These are phyloP conservation scores for Yamadazyma kanchanaburiensis DNA, from an alignment of 1,139 yeast species.

Conservation along the genomic window DNA sequence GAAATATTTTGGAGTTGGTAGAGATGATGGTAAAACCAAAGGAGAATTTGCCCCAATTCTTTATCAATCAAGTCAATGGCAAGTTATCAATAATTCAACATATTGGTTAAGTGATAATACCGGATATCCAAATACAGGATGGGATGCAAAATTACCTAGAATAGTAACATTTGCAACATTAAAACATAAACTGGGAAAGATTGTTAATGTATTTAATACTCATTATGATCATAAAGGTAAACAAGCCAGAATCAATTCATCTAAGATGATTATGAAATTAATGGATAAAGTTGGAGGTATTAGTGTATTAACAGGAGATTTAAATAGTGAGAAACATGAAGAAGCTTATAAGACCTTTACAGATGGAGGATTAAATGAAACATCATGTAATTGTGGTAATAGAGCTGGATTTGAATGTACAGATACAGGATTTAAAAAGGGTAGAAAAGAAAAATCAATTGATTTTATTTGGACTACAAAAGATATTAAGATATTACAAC, in stretches of 20 bases:
- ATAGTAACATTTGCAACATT: conserved; percentile 39
- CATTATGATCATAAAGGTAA: conserved; percentile 45
- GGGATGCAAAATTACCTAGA: conserved; percentile 43
- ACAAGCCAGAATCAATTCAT: conserved; percentile 30
- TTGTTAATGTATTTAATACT: conserved; percentile 36
- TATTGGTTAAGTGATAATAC: conserved; percentile 45
- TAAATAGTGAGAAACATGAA: conserved; percentile 13
- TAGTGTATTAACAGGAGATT: conserved; percentile 27
- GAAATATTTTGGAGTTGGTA: conserved; percentile 46
- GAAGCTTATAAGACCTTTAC: conserved; percentile 20
- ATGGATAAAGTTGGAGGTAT: conserved; percentile 25
- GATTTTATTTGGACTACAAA: conserved; percentile 30
- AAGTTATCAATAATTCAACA: conserved; percentile 30
- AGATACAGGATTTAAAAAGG: conserved; percentile 34
- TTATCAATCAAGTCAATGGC: conserved; percentile 29
- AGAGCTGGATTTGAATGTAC: conserved; percentile 27
- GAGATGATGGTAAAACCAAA: conserved; percentile 41
- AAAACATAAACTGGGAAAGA: conserved; percentile 19
- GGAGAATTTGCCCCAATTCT: conserved; percentile 49
- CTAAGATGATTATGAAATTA: conserved; percentile 29
- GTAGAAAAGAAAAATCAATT: conserved; percentile 18
- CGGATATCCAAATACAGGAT: conserved; percentile 34
- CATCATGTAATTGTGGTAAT: conserved; percentile 17
- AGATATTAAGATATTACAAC: conserved; percentile 22
- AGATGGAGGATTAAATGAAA: conserved; percentile 20